These are phyloP conservation scores for Melaleuca alternifolia DNA, from an alignment of 345 rosid species.

Conservation along the genomic window DNA sequence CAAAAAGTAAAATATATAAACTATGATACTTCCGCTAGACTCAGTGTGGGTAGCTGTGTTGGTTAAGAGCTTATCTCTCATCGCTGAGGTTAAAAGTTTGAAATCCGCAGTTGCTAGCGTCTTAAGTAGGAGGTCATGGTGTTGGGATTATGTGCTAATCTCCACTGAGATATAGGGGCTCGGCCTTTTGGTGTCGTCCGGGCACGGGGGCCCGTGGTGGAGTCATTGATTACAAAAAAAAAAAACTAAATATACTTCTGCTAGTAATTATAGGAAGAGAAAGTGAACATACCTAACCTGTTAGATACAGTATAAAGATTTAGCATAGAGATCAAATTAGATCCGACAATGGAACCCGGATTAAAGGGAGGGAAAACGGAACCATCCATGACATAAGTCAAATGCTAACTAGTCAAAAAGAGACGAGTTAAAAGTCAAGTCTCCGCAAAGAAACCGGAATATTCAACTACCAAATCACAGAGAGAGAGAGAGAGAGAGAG, in stretches of 20 bases:
- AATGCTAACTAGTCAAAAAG: background rate
- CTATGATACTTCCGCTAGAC: background rate
- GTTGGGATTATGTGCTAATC: too few species aligned
- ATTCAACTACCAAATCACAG: background rate
- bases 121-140: too few species aligned
- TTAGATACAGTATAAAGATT: background rate
- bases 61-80: too few species aligned
- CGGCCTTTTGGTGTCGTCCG: too few species aligned
- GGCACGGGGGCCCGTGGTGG: too few species aligned
- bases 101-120: too few species aligned
- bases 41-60: too few species aligned
- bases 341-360: background rate
- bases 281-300: background rate
- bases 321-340: background rate
- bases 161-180: too few species aligned
- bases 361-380: background rate
- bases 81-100: too few species aligned
- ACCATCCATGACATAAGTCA: background rate
- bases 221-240: too few species aligned
- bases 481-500: background rate
- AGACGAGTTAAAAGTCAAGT: background rate
- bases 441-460: background rate
- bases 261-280: background rate
- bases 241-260: too few species aligned
- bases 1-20: background rate